Percentiles rank a stretch among this genome's conserved stretches.
phyloP scores from a whole-genome alignment of 192 early-diverging fungal species.

The Pilaira anomala region DNA sequence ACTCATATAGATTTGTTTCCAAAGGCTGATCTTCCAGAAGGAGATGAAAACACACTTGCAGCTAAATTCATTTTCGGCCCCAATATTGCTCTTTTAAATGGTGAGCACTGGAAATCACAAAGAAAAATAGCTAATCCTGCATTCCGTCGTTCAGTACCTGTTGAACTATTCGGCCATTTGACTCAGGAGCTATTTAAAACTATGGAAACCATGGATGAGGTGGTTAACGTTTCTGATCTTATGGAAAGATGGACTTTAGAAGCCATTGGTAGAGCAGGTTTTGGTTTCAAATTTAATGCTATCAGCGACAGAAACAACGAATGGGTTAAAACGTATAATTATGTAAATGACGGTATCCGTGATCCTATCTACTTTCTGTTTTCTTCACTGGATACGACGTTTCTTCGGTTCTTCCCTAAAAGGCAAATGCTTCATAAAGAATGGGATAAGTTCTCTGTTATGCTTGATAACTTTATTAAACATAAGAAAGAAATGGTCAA shows the following conservation, averaged over 20 bases:
- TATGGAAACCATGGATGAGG: background rate
- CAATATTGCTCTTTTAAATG: constrained; percentile 11
- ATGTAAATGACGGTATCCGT: constrained; percentile 41
- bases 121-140: constrained; percentile 24
- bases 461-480: constrained; percentile 13
- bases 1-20: constrained; percentile 3
- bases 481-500: background rate
- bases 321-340: constrained; percentile 44
- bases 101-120: constrained; percentile 2
- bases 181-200: constrained; percentile 13
- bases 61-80: background rate
- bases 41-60: background rate
- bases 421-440: constrained; percentile 1
- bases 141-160: constrained; percentile 29
- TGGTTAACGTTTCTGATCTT: constrained; percentile 10
- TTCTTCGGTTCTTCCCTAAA: constrained; percentile 4
- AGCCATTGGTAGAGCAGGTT: constrained; percentile 27
- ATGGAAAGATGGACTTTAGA: constrained; percentile 29
- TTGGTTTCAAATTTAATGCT: constrained; percentile 53
- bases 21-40: background rate
- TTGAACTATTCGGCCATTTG: constrained; percentile 15
- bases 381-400: constrained; percentile 42
- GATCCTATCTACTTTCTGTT: constrained; percentile 52
- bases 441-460: constrained; percentile 3
- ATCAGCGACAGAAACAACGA: constrained; percentile 41